Conservation (phyloP, 2,329 filamentous ascomycete genomes). For the Cladosporium sp. region DNA sequence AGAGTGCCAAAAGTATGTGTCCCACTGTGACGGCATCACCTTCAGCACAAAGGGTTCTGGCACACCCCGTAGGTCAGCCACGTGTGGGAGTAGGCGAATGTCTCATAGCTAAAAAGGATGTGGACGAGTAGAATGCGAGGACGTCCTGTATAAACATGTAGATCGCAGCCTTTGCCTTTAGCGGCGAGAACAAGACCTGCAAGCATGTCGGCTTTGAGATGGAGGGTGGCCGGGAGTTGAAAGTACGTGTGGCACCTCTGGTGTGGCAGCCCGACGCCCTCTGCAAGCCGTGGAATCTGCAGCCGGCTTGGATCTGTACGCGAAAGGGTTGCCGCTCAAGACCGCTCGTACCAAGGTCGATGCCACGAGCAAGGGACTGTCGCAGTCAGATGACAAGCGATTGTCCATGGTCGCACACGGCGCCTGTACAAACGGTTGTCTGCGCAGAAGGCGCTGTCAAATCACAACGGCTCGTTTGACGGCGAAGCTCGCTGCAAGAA, state of each 20-base stretch:
- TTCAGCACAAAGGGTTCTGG: background rate
- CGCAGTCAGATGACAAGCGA: background rate
- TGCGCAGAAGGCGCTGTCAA: constrained; percentile 9
- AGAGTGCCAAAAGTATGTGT: background rate
- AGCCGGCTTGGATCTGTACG: constrained; percentile 9
- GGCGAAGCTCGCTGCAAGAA: constrained; percentile 10
- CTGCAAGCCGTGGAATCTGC: constrained; percentile 3
- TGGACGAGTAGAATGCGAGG: background rate
- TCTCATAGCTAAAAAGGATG: background rate
- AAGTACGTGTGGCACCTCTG: too few species aligned
- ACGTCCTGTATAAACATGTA: background rate
- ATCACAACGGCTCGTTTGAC: constrained; percentile 7
- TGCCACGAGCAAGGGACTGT: background rate
- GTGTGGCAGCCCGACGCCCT: background rate
- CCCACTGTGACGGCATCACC: background rate
- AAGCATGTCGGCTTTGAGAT: background rate
- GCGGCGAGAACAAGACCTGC: background rate
- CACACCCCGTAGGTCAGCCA: constrained; percentile 2
- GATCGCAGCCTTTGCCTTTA: background rate
- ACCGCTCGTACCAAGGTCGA: background rate
- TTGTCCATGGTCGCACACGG: constrained; percentile 1
- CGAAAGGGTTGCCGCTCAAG: constrained; percentile 3
- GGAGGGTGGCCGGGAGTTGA: background rate
- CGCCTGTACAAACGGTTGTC: constrained; percentile 5
- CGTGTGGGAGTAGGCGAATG: constrained; percentile 4